Evolutionary conservation across 1,139 yeast genomes (phyloP), one percentile per base, ranked within the genome.

Genomic region (Blastobotrys serpentis): DNA sequence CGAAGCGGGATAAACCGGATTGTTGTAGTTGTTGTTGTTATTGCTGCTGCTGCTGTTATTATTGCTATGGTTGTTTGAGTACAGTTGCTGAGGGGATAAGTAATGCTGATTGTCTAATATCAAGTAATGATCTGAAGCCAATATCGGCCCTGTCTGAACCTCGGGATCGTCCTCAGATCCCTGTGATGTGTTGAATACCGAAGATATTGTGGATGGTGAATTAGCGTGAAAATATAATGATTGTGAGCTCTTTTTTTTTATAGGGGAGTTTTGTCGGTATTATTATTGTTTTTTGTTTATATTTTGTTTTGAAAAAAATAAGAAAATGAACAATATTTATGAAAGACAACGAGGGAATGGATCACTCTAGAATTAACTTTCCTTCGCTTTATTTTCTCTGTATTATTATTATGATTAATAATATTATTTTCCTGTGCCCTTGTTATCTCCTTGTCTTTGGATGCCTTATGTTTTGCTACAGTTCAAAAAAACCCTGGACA

Each of bases 161-260:
- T 36, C 40, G 14, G 40, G 40, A 17, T 36, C 40, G 11, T 36
- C 40, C 3, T 36, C 40, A 36, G 40, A 18, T 7, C 40, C 40
- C 40, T 36, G 40, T 11, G 25, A 36, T 17, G 40, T 18, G n/a
- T 36, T 36, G 25, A 18, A 36, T 36, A 19, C 40, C 4, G 40
- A 36, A 11, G 40, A 36, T 36, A 36, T 36, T 36, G 40, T 36
- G 40, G 19, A 36, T 11, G 40, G 23, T 16, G 40, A 17, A 7
- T 29, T 29, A 11, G 13, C 32, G 7, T 29, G 32, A 29, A 11
- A 29, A 11, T 29, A 11, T 11, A 29, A 6, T 29, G 32, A 11
- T 7, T 29, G 14, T 14, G 13, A 29, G 14, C 32, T 11, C 14
- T 6, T 29, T 29, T 29, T 29, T 29, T 29, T 7, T 10, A 7